Base-by-base conservation (phyloP, 257 asterid genomes). In the Przewalskia tangutica region DNA sequence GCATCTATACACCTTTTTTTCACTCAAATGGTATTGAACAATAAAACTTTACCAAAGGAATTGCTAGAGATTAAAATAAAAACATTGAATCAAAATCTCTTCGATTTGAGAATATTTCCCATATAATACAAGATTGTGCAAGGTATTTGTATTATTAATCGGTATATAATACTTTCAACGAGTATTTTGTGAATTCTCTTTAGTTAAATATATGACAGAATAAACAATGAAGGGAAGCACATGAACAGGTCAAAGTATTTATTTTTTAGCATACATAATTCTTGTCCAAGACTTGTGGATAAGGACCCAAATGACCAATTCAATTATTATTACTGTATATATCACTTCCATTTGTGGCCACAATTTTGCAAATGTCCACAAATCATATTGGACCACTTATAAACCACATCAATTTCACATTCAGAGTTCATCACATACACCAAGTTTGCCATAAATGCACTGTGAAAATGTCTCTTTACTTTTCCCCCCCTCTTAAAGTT, bases 381-480 rank as follows among this genome's bases (percentile, higher is more conserved):
- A 73, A 50, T 46, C 13, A 18, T 6, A 48, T 23, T 50, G 79
- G 79, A 75, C 79, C 79, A 75, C 67, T 62, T 62, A 20, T 36
- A 73, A 23, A 73, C 60, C 55, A 56, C 54, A 56, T 54, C 82
- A 56, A 78, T 56, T 78, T 78, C 81, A 56, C 36, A 54, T 42
- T 59, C 81, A 27, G 56, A 2, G 1, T 34, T 48, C 36, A 78
- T 78, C 82, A 77, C 13, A 78, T 55, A 54, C 64, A 71, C 62
- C 82, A 84, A 63, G 70, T 54, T 68, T n/a, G 46, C 62, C 55
- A 79, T 84, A 32, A 62, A 84, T 79, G 67, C 46, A 79, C 80
- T 42, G 78, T 84, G 32, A 66, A 58, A 60, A 59, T n/a, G 36
- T 58, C 55, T 56, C 12, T 34, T 54, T 68, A 38, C 14, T 59